Conservation (phyloP, 225 moss, liverwort and hornwort species). For the Bryoerythrophyllum caledonicum region DNA sequence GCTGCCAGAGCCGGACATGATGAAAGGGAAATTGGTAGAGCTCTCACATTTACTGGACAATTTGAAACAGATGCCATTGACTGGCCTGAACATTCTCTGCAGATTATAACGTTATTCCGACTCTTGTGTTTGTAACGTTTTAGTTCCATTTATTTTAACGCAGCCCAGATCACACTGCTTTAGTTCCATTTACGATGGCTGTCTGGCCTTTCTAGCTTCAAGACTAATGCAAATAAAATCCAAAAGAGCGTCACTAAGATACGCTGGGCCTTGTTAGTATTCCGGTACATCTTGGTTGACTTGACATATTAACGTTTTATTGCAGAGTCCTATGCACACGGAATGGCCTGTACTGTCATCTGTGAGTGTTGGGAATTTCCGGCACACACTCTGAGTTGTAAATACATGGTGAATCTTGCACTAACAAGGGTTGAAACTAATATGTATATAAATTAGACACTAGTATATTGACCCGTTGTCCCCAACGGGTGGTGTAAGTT, state of each 20-base stretch:
- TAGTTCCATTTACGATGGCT: background rate
- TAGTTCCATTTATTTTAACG: background rate
- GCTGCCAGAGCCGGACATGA: background rate
- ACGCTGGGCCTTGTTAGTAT: background rate
- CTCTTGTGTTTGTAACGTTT: background rate
- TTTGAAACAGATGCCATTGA: background rate
- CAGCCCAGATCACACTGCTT: background rate
- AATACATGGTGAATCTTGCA: too few species aligned
- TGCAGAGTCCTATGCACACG: background rate
- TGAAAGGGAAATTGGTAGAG: background rate
- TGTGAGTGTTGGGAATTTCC: too few species aligned
- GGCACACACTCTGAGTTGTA: too few species aligned
- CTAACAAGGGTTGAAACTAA: too few species aligned
- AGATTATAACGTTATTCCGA: background rate
- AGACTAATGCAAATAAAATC: background rate
- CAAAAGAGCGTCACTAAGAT: background rate
- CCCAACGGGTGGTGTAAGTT: too few species aligned
- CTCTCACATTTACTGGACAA: background rate
- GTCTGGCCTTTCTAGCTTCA: background rate
- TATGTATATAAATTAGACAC: too few species aligned
- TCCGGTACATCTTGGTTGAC: background rate
- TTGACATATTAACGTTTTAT: background rate
- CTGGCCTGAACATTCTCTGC: slow-evolving; percentile 17
- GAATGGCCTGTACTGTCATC: background rate
- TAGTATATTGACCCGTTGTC: too few species aligned